phyloP scores from a whole-genome alignment of 352 stramenopile species.

The Saprolegnia diclina region DNA sequence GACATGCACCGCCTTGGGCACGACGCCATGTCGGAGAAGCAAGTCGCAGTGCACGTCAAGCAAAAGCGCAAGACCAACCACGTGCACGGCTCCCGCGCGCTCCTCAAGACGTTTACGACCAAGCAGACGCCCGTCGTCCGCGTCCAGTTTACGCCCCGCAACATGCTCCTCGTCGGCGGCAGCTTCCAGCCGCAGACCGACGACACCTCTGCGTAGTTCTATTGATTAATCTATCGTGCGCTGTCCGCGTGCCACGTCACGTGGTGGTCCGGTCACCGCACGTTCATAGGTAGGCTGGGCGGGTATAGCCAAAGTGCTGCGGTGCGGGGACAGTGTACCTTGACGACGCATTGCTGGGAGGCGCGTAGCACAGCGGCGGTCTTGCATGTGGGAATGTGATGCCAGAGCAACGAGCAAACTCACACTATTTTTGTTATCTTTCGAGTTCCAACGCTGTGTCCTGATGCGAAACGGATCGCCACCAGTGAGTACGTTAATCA shows the following conservation, averaged over 20 bases:
- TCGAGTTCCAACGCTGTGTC: too few relatives aligned
- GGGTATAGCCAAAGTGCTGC: too few relatives aligned
- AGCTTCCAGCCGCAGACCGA: not conserved
- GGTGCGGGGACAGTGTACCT: too few relatives aligned
- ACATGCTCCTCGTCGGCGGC: constrained; percentile 69
- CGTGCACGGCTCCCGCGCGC: constrained; percentile 42
- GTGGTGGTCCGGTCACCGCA: not conserved
- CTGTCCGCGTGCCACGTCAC: not conserved
- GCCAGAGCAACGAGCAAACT: too few relatives aligned
- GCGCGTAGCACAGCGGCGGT: too few relatives aligned
- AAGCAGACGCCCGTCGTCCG: constrained; percentile 82
- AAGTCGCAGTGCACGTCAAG: constrained; percentile 15
- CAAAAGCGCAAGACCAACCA: constrained; percentile 36
- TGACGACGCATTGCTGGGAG: too few relatives aligned
- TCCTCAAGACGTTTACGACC: constrained; percentile 78
- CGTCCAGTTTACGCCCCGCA: constrained; percentile 76
- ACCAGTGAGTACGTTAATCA: too few relatives aligned
- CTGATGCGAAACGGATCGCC: too few relatives aligned
- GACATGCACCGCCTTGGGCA: constrained; percentile 67
- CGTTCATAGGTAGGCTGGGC: too few relatives aligned
- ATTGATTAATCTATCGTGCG: not conserved
- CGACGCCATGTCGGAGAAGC: not conserved
- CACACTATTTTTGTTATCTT: too few relatives aligned
- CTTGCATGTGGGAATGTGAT: too few relatives aligned
- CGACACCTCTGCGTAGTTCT: not conserved